A percentile compares a stretch with the other conserved stretches of the same genome.
These are phyloP conservation scores for Neurospora cerealis DNA, from an alignment of 495 filamentous ascomycete genomes.

Conservation along the genomic window DNA sequence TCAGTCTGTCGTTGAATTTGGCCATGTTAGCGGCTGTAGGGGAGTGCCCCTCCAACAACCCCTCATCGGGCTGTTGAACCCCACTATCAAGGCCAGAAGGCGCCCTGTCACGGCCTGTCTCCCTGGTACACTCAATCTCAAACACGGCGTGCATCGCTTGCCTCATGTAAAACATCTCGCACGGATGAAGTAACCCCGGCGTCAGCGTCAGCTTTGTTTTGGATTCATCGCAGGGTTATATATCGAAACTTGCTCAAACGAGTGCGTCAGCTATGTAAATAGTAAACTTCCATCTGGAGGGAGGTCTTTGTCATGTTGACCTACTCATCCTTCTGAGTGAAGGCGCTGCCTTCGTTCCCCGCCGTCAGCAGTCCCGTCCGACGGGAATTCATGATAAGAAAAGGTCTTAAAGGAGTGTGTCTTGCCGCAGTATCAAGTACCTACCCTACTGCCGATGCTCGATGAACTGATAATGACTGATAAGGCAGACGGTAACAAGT, in stretches of 20 bases:
- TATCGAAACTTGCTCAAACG: background rate
- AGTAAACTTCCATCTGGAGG: background rate
- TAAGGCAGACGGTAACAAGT: background rate
- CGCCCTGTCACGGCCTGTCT: constrained; percentile 3
- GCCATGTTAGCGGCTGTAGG: background rate
- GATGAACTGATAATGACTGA: background rate
- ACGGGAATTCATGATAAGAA: background rate
- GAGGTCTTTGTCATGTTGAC: background rate
- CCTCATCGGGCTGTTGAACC: background rate
- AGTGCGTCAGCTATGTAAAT: background rate
- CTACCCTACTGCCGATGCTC: background rate
- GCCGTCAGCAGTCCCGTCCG: background rate
- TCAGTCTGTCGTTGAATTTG: background rate
- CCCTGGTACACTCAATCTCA: constrained; percentile 10
- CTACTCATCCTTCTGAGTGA: background rate
- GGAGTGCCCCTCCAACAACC: background rate
- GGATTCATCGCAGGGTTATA: background rate
- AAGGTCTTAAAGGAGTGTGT: background rate
- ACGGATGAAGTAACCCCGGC: background rate
- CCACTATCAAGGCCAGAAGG: constrained; percentile 2
- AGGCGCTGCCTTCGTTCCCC: background rate
- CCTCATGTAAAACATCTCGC: background rate
- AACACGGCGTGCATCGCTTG: constrained; percentile 11
- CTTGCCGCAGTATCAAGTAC: background rate
- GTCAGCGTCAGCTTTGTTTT: background rate